These are phyloP conservation scores for Apophysomyces trapeziformis DNA, from an alignment of 371 early-diverging fungal species.

Conservation along the genomic window DNA sequence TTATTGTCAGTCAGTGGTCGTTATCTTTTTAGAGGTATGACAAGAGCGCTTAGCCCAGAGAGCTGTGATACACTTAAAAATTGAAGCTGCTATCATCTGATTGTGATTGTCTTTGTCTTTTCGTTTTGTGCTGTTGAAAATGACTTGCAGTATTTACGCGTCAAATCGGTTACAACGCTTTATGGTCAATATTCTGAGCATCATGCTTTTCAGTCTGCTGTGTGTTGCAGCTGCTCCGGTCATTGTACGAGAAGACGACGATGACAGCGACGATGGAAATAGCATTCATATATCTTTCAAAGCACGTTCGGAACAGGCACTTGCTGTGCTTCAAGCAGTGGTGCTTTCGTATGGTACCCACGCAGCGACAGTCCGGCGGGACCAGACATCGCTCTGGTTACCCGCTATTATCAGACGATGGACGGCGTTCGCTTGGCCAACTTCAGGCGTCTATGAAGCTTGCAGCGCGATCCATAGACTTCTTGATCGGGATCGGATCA, in stretches of 20 bases:
- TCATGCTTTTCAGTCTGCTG: neutral
- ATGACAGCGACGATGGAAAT: neutral
- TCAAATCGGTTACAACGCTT: neutral
- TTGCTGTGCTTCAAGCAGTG: neutral
- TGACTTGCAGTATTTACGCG: neutral
- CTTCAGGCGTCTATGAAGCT: neutral
- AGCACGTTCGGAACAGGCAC: conserved; percentile 53
- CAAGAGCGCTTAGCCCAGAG: neutral
- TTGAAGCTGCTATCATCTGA: neutral
- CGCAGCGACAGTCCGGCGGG: conserved; percentile 4
- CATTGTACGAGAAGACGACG: neutral
- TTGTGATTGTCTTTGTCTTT: neutral
- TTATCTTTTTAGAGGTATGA: neutral
- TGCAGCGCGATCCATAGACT: conserved; percentile 3
- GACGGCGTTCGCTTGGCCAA: conserved; percentile 5
- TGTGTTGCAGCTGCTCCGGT: neutral
- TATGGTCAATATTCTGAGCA: neutral
- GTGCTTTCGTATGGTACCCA: neutral
- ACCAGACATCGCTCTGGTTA: neutral
- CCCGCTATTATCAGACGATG: conserved; percentile 1
- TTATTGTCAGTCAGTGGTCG: neutral
- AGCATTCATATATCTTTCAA: conserved; percentile 67
- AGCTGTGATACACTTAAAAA: conserved; percentile 2
- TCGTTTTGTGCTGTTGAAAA: neutral
- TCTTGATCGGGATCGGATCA: neutral